Base-by-base conservation (phyloP, 2,329 filamentous ascomycete genomes). In the Colletotrichum tofieldiae region DNA sequence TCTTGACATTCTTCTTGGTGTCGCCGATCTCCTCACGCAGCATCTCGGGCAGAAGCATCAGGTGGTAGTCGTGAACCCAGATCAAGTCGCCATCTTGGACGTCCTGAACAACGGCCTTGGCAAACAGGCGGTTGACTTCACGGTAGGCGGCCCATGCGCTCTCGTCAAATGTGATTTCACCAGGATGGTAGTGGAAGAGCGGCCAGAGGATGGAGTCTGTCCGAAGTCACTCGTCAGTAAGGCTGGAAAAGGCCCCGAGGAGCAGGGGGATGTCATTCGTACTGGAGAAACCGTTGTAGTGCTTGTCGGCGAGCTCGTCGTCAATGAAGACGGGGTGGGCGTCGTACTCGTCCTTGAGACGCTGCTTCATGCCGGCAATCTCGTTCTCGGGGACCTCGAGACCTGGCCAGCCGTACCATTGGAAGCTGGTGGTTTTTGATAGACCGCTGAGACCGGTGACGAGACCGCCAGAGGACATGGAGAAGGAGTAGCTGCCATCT, bases 261-360 rank as follows among this genome's bases (percentile, higher is more conserved):
- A 41, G 37, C 16, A 29, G 29, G 37, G n/a, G 18, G 63, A 20
- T 39, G 5, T 41, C 1, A 37, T 29, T 80, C 93, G 82, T 85
- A 97, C 94, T 98, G 47, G 95, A 96, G 82, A 98, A 98, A 59
- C 96, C 96, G 80, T 99, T 99, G 87, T 99, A 98, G 84, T 98
- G 96, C 74, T 92, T 90, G 82, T 98, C 96, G 63, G 95, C 95
- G 73, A 98, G 89, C 76, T 98, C 95, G 78, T 98, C 94, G 73
- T 95, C 93, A 79, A 98, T 91, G 81, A 98, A 98, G 66, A 99
- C 93, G 1, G 96, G 96, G 51, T 97, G 91, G 9, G 96, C 95
- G 77, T 93, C 92, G 82, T 97, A 95, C 78, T 98, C 93, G 29
- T 96, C 91, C 84, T 94, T 93, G 79, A 98, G 86, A 75, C 93